phyloP scores from a whole-genome alignment of 2,329 filamentous ascomycete genomes.

The Aspergillus texensis region DNA sequence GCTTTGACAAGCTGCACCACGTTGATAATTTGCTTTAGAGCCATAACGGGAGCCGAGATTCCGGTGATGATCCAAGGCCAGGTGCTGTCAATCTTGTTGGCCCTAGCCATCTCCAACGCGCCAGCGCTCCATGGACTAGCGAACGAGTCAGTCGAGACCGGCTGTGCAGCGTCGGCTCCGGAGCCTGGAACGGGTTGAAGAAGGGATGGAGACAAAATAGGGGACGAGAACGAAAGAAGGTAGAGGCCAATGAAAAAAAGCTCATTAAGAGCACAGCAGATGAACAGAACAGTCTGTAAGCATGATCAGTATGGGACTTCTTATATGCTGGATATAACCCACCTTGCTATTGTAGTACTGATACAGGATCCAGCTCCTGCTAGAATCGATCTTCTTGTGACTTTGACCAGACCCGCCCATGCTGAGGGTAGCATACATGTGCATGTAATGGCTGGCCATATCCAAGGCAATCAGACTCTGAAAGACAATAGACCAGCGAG shows the following conservation, averaged over 20 bases:
- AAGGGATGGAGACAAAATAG: constrained; percentile 82
- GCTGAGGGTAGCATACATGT: constrained; percentile 94
- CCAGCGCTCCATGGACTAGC: constrained; percentile 88
- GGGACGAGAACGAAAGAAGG: constrained; percentile 94
- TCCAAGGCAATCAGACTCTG: constrained; percentile 91
- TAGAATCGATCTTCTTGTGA: constrained; percentile 93
- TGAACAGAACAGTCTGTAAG: constrained; percentile 79
- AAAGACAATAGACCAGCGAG: constrained; percentile 90
- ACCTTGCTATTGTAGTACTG: constrained; percentile 98
- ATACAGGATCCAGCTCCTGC: constrained; percentile 85
- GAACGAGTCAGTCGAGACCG: constrained; percentile 74
- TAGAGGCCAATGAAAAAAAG: constrained; percentile 98
- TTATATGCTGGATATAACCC: constrained; percentile 35
- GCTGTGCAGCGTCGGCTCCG: constrained; percentile 63
- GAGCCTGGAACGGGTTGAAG: constrained; percentile 52
- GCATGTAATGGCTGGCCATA: constrained; percentile 95
- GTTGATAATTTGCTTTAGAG: constrained; percentile 90
- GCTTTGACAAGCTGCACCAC: constrained; percentile 92
- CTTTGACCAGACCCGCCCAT: constrained; percentile 79
- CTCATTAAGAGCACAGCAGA: constrained; percentile 89
- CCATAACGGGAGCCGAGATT: constrained; percentile 84
- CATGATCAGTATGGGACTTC: constrained; percentile 13
- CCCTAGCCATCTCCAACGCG: constrained; percentile 86
- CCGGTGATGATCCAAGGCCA: constrained; percentile 79
- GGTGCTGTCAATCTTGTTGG: constrained; percentile 85